Conservation (phyloP, 495 filamentous ascomycete species). For the Xylaria cubensis region DNA sequence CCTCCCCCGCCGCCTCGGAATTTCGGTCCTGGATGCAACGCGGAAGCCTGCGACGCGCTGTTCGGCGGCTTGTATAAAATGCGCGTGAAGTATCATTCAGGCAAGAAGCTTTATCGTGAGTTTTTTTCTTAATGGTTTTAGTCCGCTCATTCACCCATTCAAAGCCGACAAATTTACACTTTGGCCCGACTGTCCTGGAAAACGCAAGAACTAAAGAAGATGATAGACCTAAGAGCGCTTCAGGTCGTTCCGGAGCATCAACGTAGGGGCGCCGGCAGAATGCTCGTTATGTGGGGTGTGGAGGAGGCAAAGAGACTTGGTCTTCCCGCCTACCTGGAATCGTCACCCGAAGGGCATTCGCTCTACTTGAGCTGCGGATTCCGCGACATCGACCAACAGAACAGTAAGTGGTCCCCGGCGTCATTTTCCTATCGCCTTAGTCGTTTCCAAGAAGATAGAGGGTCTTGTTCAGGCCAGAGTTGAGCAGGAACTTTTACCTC, state of each 20-base stretch:
- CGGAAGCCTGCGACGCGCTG: conserved; percentile 41
- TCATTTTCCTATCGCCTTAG: not conserved
- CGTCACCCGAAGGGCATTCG: conserved; percentile 33
- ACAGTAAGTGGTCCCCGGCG: not conserved
- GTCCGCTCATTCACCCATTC: not conserved
- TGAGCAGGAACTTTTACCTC: not conserved
- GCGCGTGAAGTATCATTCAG: conserved; percentile 29
- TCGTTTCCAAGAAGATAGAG: not conserved
- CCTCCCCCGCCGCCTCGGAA: conserved; percentile 20
- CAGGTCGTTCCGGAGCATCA: conserved; percentile 38
- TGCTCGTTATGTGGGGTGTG: conserved; percentile 33
- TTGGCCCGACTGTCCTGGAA: not conserved
- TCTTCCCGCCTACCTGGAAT: conserved; percentile 40
- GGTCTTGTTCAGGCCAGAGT: too few relatives aligned
- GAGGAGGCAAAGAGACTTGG: conserved; percentile 34
- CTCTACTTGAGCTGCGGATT: conserved; percentile 43
- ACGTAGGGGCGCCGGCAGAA: conserved; percentile 34
- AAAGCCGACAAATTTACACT: not conserved
- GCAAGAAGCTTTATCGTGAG: conserved; percentile 36
- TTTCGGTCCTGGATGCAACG: conserved; percentile 38
- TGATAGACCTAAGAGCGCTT: conserved; percentile 35
- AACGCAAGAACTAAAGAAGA: not conserved
- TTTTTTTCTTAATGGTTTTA: not conserved
- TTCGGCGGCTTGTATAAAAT: conserved; percentile 34
- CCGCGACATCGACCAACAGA: conserved; percentile 31